A percentile compares a stretch with the other conserved stretches of the same genome.
Conservation (phyloP, 495 filamentous ascomycete species). For the Cercophora newfieldiana region DNA sequence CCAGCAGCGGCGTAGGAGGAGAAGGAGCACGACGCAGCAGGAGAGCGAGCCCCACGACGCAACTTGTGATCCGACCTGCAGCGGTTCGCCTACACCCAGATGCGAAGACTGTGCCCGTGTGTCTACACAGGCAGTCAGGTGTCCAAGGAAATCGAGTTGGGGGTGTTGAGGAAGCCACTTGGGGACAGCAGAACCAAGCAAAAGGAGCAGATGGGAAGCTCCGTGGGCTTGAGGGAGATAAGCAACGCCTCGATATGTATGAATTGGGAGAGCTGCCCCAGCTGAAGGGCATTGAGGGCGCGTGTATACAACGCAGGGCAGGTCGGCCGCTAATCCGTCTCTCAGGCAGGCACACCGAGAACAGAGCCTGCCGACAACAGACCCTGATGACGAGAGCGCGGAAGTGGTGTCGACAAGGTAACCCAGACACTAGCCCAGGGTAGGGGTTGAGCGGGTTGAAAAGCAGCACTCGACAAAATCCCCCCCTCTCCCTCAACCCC, state of each 20-base stretch:
- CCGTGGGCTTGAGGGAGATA: background rate
- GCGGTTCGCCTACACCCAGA: background rate
- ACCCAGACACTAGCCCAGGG: constrained; percentile 9
- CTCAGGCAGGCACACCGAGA: constrained; percentile 3
- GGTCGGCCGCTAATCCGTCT: background rate
- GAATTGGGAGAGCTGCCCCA: background rate
- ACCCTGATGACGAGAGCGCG: constrained; percentile 13
- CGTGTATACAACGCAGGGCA: constrained; percentile 4
- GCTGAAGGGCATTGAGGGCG: background rate
- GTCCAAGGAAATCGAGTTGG: background rate
- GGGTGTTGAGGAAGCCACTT: constrained; percentile 7
- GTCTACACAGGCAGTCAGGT: constrained; percentile 3
- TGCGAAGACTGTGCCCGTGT: constrained; percentile 2
- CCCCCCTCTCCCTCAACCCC: constrained; percentile 4
- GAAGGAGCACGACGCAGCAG: constrained; percentile 3
- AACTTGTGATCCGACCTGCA: constrained; percentile 16
- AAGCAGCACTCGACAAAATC: background rate
- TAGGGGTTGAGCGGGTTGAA: constrained; percentile 12
- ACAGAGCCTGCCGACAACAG: constrained; percentile 3
- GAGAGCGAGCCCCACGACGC: constrained; percentile 7
- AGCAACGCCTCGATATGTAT: constrained; percentile 6
- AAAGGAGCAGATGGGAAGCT: constrained; percentile 7
- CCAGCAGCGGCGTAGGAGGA: background rate
- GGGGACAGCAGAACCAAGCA: constrained; percentile 5
- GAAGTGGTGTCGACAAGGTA: constrained; percentile 12